Percentiles rank a stretch among this genome's conserved stretches.
phyloP scores from a whole-genome alignment of 225 moss, liverwort and hornwort genomes.

The Neckera pumila region DNA sequence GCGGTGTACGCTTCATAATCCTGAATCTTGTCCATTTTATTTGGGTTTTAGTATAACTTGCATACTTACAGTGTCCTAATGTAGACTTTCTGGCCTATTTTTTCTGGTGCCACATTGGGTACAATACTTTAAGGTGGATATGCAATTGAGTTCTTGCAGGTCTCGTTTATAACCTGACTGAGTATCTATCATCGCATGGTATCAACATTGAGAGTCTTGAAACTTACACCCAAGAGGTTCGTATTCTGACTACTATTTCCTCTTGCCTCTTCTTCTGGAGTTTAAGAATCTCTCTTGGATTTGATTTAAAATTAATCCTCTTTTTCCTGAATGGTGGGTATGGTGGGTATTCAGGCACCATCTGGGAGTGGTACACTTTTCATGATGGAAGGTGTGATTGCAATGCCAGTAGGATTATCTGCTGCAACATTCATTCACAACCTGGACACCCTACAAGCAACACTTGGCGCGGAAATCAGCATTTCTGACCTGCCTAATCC shows the following conservation, averaged over 20 bases:
- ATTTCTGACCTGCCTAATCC: constrained; percentile 27
- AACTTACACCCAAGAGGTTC: constrained; percentile 41
- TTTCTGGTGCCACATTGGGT: not conserved
- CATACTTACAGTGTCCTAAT: not conserved
- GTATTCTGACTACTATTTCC: not conserved
- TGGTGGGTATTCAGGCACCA: constrained; percentile 14
- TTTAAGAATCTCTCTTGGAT: not conserved
- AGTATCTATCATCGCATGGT: constrained; percentile 31
- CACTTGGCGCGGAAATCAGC: constrained; percentile 26
- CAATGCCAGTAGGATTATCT: constrained; percentile 31
- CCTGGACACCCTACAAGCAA: constrained; percentile 28
- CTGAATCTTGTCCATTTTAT: not conserved
- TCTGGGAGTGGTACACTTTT: constrained; percentile 5
- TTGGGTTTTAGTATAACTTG: not conserved
- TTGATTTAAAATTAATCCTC: not conserved
- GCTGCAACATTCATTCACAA: constrained; percentile 18
- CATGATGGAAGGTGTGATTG: constrained; percentile 35
- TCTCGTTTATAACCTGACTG: constrained; percentile 44
- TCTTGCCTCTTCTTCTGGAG: not conserved
- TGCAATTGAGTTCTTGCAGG: constrained; percentile 20
- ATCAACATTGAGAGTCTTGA: constrained; percentile 49
- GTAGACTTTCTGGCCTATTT: not conserved
- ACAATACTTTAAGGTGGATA: not conserved
- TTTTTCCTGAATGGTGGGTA: not conserved
- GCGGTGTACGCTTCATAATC: not conserved